Percentiles rank a stretch among this genome's conserved stretches.
Conservation (phyloP, 306 rosid species). For the Dalbergia oliveri region DNA sequence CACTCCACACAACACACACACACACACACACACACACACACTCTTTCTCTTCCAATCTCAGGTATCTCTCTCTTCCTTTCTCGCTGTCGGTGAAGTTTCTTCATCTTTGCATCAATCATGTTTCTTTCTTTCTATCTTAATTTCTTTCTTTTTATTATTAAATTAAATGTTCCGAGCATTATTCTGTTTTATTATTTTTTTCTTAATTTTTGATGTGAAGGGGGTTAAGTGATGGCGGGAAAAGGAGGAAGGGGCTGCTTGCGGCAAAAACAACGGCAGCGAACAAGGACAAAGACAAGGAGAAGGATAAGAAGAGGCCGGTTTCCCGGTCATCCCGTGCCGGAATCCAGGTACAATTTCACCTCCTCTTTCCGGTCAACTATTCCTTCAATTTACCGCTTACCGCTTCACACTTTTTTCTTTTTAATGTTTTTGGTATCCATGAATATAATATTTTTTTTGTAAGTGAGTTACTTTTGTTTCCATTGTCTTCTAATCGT, state of each 20-base stretch:
- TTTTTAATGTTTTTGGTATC: too few relatives aligned
- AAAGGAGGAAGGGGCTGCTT: slow-evolving; percentile 95
- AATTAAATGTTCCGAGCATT: too few relatives aligned
- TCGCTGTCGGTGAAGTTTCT: neutral
- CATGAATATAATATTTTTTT: too few relatives aligned
- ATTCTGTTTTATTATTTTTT: neutral
- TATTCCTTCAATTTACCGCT: neutral
- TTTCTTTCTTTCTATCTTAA: too few relatives aligned
- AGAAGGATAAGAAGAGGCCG: slow-evolving; percentile 85
- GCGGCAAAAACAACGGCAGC: slow-evolving; percentile 92
- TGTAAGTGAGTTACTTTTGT: too few relatives aligned
- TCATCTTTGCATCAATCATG: too few relatives aligned
- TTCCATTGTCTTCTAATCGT: too few relatives aligned
- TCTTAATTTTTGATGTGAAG: neutral
- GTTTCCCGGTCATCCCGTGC: slow-evolving; percentile 97
- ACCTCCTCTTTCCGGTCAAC: neutral
- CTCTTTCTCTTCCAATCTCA: neutral
- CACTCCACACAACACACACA: too few relatives aligned
- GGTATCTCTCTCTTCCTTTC: neutral
- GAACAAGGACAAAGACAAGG: slow-evolving; percentile 82
- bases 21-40: neutral
- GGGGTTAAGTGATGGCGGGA: slow-evolving; percentile 72
- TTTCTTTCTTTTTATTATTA: too few relatives aligned
- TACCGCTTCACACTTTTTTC: neutral
- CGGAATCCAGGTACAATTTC: slow-evolving; percentile 73